Base-by-base conservation (phyloP, 345 rosid genomes). In the Rhizophora mangle region DNA sequence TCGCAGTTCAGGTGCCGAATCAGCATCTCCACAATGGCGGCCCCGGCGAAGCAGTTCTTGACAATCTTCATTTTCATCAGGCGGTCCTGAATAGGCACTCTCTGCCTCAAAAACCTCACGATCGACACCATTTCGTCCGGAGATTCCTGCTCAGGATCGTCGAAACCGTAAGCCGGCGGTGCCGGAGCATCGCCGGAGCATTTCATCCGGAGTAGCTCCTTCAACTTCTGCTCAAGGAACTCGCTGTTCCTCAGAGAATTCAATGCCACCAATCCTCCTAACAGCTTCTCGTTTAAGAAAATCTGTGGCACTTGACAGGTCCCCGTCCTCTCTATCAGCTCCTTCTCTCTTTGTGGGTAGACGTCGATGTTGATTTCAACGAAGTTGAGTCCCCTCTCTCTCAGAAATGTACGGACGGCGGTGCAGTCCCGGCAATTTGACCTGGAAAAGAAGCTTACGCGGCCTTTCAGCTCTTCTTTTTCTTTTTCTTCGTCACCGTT, bases 311-410 rank as follows among this genome's bases (percentile, higher is more conserved):
- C 99, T 60, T 85, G 87, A 2, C 79, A 56, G 13, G 26, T 80
- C 56, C 96, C 96, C 1, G 94, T 81, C 74, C 92, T 75, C 22
- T 83, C 84, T 0, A 85, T 26, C 72, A 92, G 71, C 78, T 95
- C 99, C 34, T 78, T 82, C 60, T 76, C 92, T 39, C 96, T 73
- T 34, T 65, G 64, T 1, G 87, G 82, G 51, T 75, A 95, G 4
- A 95, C 97, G 63, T 92, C 96, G 75, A 95, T 71, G 83, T 92
- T 95, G 64, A 95, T 87, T 75, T 95, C 97, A 5, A 87, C 84
- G 81, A 83, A 92, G 60, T 72, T 73, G 37, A 92, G 72, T 8
- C 90, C 85, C 69, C 63, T 78, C 58, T 87, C 81, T 22, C 83
- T 75, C n/a, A 95, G 68, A 61, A 89, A 88, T 6, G 75, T 79